phyloP scores from a whole-genome alignment of 2,329 filamentous ascomycete species.

The Trichophyton rubrum region DNA sequence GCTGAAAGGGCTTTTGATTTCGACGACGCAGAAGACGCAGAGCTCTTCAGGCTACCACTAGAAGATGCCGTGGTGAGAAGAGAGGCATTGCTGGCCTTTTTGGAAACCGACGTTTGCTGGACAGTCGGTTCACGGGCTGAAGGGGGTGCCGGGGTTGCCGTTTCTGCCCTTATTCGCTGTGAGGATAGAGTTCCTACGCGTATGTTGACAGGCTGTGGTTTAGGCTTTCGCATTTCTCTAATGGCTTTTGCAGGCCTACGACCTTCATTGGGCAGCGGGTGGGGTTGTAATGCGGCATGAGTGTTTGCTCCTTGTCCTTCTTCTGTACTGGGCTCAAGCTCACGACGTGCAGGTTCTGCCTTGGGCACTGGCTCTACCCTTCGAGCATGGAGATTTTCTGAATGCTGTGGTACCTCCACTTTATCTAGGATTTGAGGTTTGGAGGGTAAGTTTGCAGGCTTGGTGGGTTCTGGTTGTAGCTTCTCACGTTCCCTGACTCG shows the following conservation, averaged over 20 bases:
- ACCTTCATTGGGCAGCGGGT: conserved; percentile 24
- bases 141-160: conserved; percentile 45
- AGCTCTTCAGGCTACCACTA: conserved; percentile 50
- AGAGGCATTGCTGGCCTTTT: conserved; percentile 56
- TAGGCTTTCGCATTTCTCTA: conserved; percentile 34
- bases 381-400: conserved; percentile 17
- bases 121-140: conserved; percentile 36
- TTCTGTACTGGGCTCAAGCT: conserved; percentile 22
- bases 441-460: conserved; percentile 22
- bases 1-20: conserved; percentile 61
- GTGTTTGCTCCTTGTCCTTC: conserved; percentile 17
- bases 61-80: conserved; percentile 44
- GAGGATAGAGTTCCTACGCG: conserved; percentile 36
- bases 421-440: conserved; percentile 25
- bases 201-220: conserved; percentile 37
- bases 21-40: conserved; percentile 47
- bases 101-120: conserved; percentile 38
- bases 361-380: conserved; percentile 18
- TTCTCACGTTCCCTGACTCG: conserved; percentile 25
- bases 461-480: conserved; percentile 22
- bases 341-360: conserved; percentile 16
- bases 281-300: conserved; percentile 17
- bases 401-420: conserved; percentile 9
- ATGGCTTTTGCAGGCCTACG: conserved; percentile 34
- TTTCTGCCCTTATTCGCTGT: conserved; percentile 30